These are phyloP conservation scores for Diphasiastrum complanatum DNA, from an alignment of 83 land plant species.

Conservation along the genomic window DNA sequence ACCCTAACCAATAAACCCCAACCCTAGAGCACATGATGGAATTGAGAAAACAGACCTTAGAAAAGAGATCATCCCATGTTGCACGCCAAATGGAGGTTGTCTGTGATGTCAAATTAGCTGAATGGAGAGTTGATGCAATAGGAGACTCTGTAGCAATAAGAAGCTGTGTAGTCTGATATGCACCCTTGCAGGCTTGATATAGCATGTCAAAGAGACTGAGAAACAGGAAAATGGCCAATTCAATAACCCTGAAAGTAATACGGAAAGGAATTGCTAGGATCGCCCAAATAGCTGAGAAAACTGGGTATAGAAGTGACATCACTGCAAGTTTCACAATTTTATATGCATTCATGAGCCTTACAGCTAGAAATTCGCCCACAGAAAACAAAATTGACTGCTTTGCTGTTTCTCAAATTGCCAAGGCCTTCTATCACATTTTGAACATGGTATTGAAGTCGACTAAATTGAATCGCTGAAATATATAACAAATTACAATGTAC, in stretches of 20 bases:
- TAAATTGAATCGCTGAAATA: too few species aligned
- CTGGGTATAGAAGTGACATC: conserved; percentile 39
- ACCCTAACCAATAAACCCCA: neutral
- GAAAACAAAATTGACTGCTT: neutral
- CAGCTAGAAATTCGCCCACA: neutral
- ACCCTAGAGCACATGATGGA: neutral
- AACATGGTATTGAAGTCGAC: too few species aligned
- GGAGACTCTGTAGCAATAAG: conserved; percentile 21
- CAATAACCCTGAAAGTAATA: conserved; percentile 26
- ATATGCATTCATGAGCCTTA: neutral
- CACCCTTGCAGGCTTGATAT: conserved; percentile 18
- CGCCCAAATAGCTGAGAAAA: conserved; percentile 45
- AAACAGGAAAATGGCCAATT: conserved; percentile 26
- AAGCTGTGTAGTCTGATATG: conserved; percentile 19
- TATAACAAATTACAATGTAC: too few species aligned
- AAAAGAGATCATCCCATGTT: conserved; percentile 91
- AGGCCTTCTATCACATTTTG: too few species aligned
- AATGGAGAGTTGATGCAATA: conserved; percentile 13
- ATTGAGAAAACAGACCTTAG: conserved; percentile 47
- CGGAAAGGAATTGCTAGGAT: conserved; percentile 45
- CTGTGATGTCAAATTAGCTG: conserved; percentile 40
- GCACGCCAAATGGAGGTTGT: conserved; percentile 66
- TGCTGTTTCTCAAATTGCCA: too few species aligned
- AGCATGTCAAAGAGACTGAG: conserved; percentile 25
- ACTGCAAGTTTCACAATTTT: conserved; percentile 31